phyloP scores from a whole-genome alignment of 768 basidiomycete genomes.

The Panellus pusillus region DNA sequence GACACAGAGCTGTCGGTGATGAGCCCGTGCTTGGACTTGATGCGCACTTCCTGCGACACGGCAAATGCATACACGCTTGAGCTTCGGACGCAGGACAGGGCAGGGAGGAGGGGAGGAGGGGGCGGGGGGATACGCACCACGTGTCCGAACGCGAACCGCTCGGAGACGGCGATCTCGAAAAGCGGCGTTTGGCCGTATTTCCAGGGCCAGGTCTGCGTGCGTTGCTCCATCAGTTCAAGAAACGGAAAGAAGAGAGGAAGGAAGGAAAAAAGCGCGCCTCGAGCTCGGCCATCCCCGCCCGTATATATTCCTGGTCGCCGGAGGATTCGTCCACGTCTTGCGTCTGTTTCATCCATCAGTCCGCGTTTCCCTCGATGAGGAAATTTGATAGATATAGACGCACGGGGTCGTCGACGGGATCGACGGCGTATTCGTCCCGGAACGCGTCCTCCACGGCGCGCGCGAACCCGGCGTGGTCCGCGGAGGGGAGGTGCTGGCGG shows the following conservation, averaged over 20 bases:
- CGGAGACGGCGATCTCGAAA: no score
- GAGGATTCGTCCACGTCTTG: constrained; percentile 10
- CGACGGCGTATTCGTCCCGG: constrained; percentile 50
- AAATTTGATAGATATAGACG: neutral
- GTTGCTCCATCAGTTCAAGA: neutral
- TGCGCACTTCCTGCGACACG: no score
- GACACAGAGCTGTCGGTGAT: no score
- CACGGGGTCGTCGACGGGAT: constrained; percentile 27
- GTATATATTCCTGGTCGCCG: constrained; percentile 57
- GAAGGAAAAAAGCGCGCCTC: constrained; percentile 42
- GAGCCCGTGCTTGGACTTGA: no score
- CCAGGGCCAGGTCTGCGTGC: constrained; percentile 88
- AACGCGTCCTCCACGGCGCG: constrained; percentile 71
- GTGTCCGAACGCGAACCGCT: no score
- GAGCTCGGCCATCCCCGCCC: constrained; percentile 70
- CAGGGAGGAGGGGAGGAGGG: no score
- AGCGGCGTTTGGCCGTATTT: constrained; percentile 75
- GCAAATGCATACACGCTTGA: no score
- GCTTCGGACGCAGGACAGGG: no score
- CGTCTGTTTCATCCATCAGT: neutral
- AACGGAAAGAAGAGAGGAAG: no score
- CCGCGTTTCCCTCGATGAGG: neutral
- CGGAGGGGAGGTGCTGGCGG: constrained; percentile 44
- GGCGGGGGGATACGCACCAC: no score
- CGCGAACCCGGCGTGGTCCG: constrained; percentile 73